Evolutionary conservation across 176 grass and related monocot species (phyloP).

Genomic region (Aegilops bicornis): DNA sequence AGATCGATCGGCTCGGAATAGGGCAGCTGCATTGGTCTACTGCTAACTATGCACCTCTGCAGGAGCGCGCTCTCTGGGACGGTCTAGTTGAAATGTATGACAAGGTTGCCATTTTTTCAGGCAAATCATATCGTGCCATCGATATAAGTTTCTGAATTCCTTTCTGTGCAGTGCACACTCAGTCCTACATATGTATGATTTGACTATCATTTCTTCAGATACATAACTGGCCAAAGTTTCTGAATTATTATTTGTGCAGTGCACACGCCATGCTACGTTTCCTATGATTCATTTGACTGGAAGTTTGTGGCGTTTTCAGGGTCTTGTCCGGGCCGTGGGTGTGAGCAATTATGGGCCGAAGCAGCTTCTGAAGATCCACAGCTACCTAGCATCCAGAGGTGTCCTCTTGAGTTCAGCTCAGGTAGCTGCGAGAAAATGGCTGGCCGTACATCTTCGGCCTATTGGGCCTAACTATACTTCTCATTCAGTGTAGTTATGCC

Average conservation of each 20-base stretch:
- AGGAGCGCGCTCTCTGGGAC: conserved; percentile 86
- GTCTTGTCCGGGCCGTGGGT: conserved; percentile 79
- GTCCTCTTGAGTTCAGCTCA: conserved; percentile 88
- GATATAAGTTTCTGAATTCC: background rate
- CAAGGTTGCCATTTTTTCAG: conserved; percentile 58
- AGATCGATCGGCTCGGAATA: conserved; percentile 80
- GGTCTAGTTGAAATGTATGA: conserved; percentile 94
- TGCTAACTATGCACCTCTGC: conserved; percentile 93
- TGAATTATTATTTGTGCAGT: background rate
- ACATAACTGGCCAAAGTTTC: background rate
- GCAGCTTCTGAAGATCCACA: conserved; percentile 83
- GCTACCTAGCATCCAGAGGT: conserved; percentile 66
- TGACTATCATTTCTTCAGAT: conserved; percentile 19
- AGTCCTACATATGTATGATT: background rate
- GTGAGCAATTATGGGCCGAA: conserved; percentile 97
- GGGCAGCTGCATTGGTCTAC: conserved; percentile 96
- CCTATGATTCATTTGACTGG: conserved; percentile 1
- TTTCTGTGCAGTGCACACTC: background rate
- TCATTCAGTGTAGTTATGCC: background rate
- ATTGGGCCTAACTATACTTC: background rate
- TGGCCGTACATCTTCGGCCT: background rate
- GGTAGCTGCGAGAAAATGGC: conserved; percentile 40
- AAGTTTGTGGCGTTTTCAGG: conserved; percentile 37
- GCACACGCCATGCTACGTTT: background rate
- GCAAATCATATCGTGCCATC: conserved; percentile 19